A percentile compares a stretch with the other conserved stretches of the same genome.
These are phyloP conservation scores for Sisymbrium altissimum DNA, from an alignment of 345 rosid species.

Conservation along the genomic window DNA sequence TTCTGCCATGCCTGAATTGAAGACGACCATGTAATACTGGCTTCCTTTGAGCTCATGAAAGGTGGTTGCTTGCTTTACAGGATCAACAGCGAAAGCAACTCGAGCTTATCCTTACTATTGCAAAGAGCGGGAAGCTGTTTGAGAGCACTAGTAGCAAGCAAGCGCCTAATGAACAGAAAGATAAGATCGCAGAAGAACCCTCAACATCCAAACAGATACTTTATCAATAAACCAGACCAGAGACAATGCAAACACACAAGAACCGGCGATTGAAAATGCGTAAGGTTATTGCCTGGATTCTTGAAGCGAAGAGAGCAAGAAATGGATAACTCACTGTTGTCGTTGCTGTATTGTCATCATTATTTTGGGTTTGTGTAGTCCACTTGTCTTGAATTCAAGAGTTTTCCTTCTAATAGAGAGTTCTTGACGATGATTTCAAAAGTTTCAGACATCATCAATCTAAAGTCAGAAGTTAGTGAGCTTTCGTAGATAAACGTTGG, in stretches of 20 bases:
- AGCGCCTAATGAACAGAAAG: conserved; percentile 32
- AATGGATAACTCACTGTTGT: neutral
- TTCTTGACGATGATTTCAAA: neutral
- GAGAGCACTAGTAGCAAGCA: conserved; percentile 40
- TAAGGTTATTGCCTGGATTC: neutral
- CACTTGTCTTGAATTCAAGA: conserved; percentile 1
- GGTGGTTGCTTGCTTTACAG: conserved; percentile 43
- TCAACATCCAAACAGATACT: conserved; percentile 26
- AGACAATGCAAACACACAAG: conserved; percentile 6
- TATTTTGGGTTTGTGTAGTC: conserved; percentile 24
- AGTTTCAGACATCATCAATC: neutral
- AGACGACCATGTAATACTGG: neutral
- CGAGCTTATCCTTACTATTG: conserved; percentile 75
- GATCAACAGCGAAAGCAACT: conserved; percentile 92
- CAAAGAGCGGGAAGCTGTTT: conserved; percentile 56
- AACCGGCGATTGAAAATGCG: neutral
- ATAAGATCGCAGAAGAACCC: conserved; percentile 21
- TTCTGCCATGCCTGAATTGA: neutral
- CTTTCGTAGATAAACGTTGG: neutral
- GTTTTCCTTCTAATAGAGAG: neutral
- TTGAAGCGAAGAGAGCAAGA: conserved; percentile 2
- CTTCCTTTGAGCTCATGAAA: conserved; percentile 9
- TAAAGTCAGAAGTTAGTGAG: too few species aligned
- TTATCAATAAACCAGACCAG: conserved; percentile 21
- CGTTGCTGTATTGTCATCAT: conserved; percentile 17